Conservation (phyloP, 73 alveolate genomes). For the Paramecium sexaurelia region DNA sequence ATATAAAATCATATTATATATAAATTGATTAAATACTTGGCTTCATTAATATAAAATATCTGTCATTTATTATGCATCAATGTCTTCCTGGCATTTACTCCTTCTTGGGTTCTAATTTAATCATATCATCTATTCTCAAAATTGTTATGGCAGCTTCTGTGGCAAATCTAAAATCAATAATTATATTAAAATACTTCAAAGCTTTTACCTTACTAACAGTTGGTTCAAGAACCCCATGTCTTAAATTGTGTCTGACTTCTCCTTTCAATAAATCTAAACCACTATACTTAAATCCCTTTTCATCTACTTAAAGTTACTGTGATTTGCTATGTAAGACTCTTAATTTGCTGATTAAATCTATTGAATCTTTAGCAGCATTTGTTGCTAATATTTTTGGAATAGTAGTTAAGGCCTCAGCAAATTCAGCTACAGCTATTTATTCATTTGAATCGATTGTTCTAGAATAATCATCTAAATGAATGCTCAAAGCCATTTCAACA, state of each 20-base stretch:
- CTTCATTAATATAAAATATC: no score
- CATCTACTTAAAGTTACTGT: conserved; percentile 74
- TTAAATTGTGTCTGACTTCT: conserved; percentile 92
- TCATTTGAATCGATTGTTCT: conserved; percentile 95
- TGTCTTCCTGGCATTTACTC: conserved; percentile 77
- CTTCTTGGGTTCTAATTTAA: conserved; percentile 88
- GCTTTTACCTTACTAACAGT: conserved; percentile 95
- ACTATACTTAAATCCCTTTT: conserved; percentile 78
- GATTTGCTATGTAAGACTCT: conserved; percentile 92
- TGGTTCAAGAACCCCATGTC: conserved; percentile 99
- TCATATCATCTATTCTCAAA: conserved; percentile 96
- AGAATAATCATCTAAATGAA: conserved; percentile 92
- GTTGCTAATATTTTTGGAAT: conserved; percentile 98
- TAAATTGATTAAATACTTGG: no score
- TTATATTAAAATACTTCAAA: conserved; percentile 66
- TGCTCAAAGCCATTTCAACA: conserved; percentile 96
- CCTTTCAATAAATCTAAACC: conserved; percentile 95
- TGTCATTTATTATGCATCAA: not conserved
- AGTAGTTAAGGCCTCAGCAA: conserved; percentile 93
- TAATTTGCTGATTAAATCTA: conserved; percentile 91
- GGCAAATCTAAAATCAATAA: conserved; percentile 81
- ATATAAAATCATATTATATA: not conserved
- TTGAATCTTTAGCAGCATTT: conserved; percentile 99
- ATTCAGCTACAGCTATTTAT: conserved; percentile 98
- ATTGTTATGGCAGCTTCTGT: conserved; percentile 99